phyloP scores from a whole-genome alignment of 164 flowering plant species.

The Aristolochia californica region DNA sequence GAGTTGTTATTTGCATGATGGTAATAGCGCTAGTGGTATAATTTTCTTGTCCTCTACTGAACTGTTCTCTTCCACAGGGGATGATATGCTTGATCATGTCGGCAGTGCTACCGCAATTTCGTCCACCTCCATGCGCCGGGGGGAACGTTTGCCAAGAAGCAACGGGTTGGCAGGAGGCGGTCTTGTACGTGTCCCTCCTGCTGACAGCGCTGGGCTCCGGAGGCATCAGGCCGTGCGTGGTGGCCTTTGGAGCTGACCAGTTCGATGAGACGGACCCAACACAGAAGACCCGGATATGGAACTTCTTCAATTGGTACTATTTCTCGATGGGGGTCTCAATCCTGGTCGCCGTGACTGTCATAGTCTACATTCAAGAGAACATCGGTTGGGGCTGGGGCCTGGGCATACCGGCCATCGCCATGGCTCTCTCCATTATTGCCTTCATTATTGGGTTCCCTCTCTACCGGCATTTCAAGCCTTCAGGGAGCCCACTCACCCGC shows the following conservation, averaged over 20 bases:
- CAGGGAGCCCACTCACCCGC: conserved; percentile 78
- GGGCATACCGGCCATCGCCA: conserved; percentile 53
- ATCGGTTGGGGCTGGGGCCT: conserved; percentile 92
- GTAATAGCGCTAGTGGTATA: not conserved
- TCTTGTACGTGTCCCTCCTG: conserved; percentile 49
- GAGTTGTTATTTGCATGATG: too few relatives aligned
- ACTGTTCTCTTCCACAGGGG: conserved; percentile 27
- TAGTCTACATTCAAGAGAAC: conserved; percentile 72
- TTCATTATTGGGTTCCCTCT: conserved; percentile 52
- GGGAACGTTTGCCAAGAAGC: conserved; percentile 44
- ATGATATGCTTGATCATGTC: conserved; percentile 56
- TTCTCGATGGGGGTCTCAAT: conserved; percentile 67
- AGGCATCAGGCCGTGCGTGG: conserved; percentile 83
- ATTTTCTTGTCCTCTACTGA: conserved; percentile 1
- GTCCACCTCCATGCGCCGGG: conserved; percentile 48
- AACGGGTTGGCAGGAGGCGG: conserved; percentile 32
- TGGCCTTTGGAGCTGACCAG: conserved; percentile 84
- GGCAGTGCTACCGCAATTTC: conserved; percentile 44
- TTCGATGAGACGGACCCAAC: conserved; percentile 56
- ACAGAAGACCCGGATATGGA: conserved; percentile 50
- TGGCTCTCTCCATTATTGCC: conserved; percentile 47
- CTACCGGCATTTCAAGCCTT: conserved; percentile 53
- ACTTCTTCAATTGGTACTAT: conserved; percentile 85
- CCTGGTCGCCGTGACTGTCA: conserved; percentile 64
- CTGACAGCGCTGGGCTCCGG: conserved; percentile 68